Evolutionary conservation across 1,284 basidiomycete genomes (phyloP).

Genomic region (Pyrrhoderma noxium): DNA sequence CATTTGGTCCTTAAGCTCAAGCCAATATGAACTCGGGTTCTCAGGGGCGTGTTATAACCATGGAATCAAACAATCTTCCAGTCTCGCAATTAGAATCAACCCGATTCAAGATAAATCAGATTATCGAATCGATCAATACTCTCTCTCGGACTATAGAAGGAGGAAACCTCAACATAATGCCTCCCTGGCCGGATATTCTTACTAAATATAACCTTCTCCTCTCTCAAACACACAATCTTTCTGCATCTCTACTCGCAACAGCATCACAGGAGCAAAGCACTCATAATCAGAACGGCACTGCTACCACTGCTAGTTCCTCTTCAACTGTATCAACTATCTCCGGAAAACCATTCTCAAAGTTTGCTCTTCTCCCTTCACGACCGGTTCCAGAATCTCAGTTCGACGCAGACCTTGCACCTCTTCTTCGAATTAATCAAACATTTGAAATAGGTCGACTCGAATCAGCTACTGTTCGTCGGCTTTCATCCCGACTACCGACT

Average conservation of each 20-base stretch:
- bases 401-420: slow-evolving; percentile 61
- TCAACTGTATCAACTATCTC: slow-evolving; percentile 2
- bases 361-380: slow-evolving; percentile 56
- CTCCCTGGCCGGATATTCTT: slow-evolving; percentile 74
- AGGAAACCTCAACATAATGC: slow-evolving; percentile 47
- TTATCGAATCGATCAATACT: slow-evolving; percentile 63
- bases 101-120: slow-evolving; percentile 64
- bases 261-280: slow-evolving; percentile 32
- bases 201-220: slow-evolving; percentile 76
- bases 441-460: slow-evolving; percentile 62
- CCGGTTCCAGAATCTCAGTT: slow-evolving; percentile 55
- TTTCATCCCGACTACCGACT: slow-evolving; percentile 51
- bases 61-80: slow-evolving; percentile 22
- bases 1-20: too few relatives aligned
- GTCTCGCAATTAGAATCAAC: slow-evolving; percentile 61
- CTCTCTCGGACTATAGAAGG: slow-evolving; percentile 58
- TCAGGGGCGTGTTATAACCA: too few relatives aligned
- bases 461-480: slow-evolving; percentile 57
- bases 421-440: slow-evolving; percentile 70
- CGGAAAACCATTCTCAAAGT: slow-evolving; percentile 49
- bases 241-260: slow-evolving; percentile 38
- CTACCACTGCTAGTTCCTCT: slow-evolving; percentile 2
- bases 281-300: slow-evolving; percentile 12
- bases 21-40: too few relatives aligned
- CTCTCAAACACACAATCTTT: slow-evolving; percentile 70